These are phyloP conservation scores for Ottelia alismoides DNA, from an alignment of 106 monocot species.

Conservation along the genomic window DNA sequence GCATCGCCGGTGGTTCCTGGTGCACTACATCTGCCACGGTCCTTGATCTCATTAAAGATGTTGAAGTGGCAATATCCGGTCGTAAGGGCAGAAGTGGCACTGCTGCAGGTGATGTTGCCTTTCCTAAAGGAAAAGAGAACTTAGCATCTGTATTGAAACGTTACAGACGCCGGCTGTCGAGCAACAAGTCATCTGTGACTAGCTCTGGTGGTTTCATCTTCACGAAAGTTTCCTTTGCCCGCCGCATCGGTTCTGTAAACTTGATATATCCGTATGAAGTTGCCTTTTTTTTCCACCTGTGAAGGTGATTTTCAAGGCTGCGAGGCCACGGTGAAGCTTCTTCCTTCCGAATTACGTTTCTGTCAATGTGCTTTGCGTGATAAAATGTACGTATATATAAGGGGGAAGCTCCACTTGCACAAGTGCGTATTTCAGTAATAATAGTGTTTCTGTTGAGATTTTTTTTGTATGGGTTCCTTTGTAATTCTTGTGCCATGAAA, in stretches of 20 bases:
- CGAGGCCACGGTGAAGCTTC: too few relatives aligned
- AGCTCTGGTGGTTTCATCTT: constrained; percentile 8
- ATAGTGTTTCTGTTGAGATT: too few relatives aligned
- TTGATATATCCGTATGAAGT: too few relatives aligned
- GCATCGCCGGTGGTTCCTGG: constrained; percentile 4
- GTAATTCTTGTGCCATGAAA: too few relatives aligned
- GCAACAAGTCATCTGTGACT: constrained; percentile 24
- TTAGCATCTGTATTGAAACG: constrained; percentile 74
- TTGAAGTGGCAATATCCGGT: constrained; percentile 49
- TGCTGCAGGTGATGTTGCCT: constrained; percentile 89
- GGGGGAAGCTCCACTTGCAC: too few relatives aligned
- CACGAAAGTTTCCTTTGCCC: constrained; percentile 12
- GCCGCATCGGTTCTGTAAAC: background rate
- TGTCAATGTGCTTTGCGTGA: too few relatives aligned
- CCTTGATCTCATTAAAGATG: constrained; percentile 68
- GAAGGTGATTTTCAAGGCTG: too few relatives aligned
- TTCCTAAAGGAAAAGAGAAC: constrained; percentile 91
- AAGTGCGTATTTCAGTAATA: too few relatives aligned
- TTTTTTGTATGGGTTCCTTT: too few relatives aligned
- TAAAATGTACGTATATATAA: too few relatives aligned
- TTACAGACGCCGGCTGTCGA: constrained; percentile 56
- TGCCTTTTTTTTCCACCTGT: too few relatives aligned
- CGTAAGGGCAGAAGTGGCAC: constrained; percentile 78
- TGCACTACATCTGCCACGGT: constrained; percentile 35
- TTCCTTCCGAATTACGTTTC: too few relatives aligned